Base-by-base conservation (phyloP, 176 grass and related monocot species). In the Cymbopogon citratus region DNA sequence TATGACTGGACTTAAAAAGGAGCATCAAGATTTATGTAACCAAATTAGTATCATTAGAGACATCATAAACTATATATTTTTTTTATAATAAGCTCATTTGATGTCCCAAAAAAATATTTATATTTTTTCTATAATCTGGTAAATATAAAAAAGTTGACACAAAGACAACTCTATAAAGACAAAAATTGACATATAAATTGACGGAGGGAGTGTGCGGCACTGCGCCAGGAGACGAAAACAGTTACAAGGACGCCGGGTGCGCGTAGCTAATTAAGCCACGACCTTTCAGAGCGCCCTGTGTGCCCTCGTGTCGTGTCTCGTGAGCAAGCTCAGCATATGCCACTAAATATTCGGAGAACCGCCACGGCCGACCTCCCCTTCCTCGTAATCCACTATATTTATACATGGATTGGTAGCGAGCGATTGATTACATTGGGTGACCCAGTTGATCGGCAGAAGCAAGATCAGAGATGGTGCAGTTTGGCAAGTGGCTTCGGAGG, bases 401-500 rank as follows among this genome's bases (percentile, higher is more conserved):
- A 57, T 57, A 57, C 52, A 54, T 21, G 52, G 52, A 57, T 57
- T n/a, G 21, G 21, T 57, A 10, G 52, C 52, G 21, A 23, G 19
- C 52, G 3, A 57, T 57, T 57, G 21, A 57, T 57, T 57, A 57
- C 51, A 56, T 23, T 56, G 21, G 51, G 19, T n/a, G 19, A 54
- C 18, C 51, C 6, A 38, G 36, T 38, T 38, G 36, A 38, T 38
- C 36, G 36, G 8, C 8, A 5, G 34, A 34, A 36, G 35, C 35
- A 36, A 36, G 35, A n/a, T 56, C 23, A 61, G 57, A 23, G 54
- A 59, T 59, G 35, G 93, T 99, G 96, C 95, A 93, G 48, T 95
- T 95, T 56, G 89, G 92, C 19, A 99, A 99, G 82, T 88, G 92
- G 87, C 82, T 93, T 3, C 91, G 90, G 80, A 56, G 64, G 82